Evolutionary conservation across 2,329 filamentous ascomycete genomes (phyloP).

Genomic region (Pseudogymnoascus sp.): DNA sequence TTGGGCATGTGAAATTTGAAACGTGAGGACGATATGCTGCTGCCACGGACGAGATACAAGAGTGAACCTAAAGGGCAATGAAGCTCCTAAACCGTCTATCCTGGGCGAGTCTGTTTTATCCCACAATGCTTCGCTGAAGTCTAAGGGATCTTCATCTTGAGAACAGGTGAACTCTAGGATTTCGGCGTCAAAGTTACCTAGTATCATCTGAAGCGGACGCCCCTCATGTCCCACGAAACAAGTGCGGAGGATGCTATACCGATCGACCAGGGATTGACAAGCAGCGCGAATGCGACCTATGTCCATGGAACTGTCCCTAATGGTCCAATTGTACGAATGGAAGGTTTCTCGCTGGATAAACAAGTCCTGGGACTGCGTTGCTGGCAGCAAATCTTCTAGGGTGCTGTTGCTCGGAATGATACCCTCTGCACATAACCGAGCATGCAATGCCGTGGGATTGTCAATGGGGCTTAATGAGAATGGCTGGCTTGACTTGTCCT

Average conservation of each 20-base stretch:
- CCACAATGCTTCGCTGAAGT: neutral
- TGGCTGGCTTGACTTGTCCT: neutral
- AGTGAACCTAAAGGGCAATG: neutral
- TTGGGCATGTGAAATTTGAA: constrained; percentile 8
- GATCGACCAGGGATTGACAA: constrained; percentile 8
- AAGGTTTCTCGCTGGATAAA: neutral
- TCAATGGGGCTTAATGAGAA: neutral
- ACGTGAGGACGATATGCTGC: neutral
- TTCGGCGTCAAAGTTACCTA: neutral
- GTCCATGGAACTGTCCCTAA: constrained; percentile 12
- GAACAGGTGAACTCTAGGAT: neutral
- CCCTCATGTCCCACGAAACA: constrained; percentile 12
- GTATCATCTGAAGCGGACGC: constrained; percentile 12
- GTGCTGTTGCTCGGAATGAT: neutral
- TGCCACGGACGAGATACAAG: neutral
- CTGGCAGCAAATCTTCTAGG: constrained; percentile 15
- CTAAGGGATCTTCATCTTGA: neutral
- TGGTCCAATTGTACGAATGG: constrained; percentile 8
- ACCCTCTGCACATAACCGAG: neutral
- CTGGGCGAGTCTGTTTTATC: neutral
- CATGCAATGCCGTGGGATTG: neutral
- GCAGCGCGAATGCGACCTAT: constrained; percentile 3
- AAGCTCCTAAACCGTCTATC: neutral
- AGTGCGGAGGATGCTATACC: constrained; percentile 14
- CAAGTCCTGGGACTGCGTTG: constrained; percentile 13